Evolutionary conservation across 495 filamentous ascomycete genomes (phyloP).

Genomic region (Rostrohypoxylon terebratum): DNA sequence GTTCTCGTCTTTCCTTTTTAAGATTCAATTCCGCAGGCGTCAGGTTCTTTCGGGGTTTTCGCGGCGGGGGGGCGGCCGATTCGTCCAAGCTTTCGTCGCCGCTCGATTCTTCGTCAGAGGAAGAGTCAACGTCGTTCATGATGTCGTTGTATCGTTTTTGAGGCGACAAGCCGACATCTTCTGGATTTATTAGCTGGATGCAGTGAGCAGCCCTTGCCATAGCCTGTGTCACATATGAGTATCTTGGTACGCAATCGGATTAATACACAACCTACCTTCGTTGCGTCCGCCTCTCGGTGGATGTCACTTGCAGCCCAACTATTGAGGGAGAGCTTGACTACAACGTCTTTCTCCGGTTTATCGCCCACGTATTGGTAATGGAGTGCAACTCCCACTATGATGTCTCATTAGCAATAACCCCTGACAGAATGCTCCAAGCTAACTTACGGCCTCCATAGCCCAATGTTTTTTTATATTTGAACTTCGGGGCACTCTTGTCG

Average conservation of each 20-base stretch:
- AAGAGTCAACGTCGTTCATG: background rate
- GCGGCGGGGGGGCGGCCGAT: background rate
- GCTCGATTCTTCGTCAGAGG: conserved; percentile 6
- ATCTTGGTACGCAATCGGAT: background rate
- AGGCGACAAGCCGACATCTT: background rate
- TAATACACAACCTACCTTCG: background rate
- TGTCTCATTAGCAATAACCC: conserved; percentile 7
- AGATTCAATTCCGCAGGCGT: background rate
- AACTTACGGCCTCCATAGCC: conserved; percentile 33
- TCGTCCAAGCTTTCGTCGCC: conserved; percentile 33
- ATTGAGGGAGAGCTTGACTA: conserved; percentile 10
- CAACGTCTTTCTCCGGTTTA: background rate
- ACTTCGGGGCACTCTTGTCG: background rate
- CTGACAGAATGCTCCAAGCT: background rate
- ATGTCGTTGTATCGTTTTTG: background rate
- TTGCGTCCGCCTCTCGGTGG: conserved; percentile 7
- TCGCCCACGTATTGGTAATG: conserved; percentile 16
- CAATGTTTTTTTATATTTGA: conserved; percentile 21
- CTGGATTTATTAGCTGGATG: conserved; percentile 20
- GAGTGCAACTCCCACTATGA: conserved; percentile 31
- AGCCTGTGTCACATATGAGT: conserved; percentile 21
- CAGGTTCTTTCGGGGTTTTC: background rate
- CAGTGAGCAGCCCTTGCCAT: conserved; percentile 17
- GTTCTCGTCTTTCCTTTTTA: background rate
- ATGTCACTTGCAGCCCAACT: conserved; percentile 7